Conservation (phyloP, 2,329 filamentous ascomycete species). For the Catunica adiposa region DNA sequence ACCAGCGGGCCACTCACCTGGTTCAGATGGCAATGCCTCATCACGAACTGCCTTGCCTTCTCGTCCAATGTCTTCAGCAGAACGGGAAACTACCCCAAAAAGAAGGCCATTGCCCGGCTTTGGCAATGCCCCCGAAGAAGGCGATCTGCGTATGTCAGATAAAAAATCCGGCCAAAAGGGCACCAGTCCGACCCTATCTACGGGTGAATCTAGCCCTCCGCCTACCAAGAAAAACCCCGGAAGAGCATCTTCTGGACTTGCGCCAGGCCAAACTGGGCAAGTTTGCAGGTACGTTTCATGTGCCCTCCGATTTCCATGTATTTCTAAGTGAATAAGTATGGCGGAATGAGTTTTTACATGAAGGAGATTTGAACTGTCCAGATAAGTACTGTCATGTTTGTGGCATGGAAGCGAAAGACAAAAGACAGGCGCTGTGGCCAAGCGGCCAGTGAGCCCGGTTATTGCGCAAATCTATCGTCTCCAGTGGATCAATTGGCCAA, state of each 20-base stretch:
- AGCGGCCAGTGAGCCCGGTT: background rate
- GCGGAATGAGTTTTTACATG: background rate
- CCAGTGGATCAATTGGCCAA: too few relatives aligned
- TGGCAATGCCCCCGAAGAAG: slow-evolving; percentile 6
- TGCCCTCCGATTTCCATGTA: background rate
- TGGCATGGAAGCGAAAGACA: background rate
- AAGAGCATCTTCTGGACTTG: slow-evolving; percentile 2
- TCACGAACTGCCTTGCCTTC: slow-evolving; percentile 11
- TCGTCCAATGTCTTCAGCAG: slow-evolving; percentile 7
- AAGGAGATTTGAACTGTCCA: background rate
- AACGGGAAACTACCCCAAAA: slow-evolving; percentile 3
- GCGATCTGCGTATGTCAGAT: slow-evolving; percentile 9
- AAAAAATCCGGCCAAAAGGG: background rate
- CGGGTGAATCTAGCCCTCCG: slow-evolving; percentile 7
- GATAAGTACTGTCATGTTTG: background rate
- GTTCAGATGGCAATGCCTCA: slow-evolving; percentile 3
- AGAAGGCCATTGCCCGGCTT: slow-evolving; percentile 10
- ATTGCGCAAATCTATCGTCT: background rate
- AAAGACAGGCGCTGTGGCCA: background rate
- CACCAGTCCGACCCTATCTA: background rate
- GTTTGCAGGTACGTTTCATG: slow-evolving; percentile 47
- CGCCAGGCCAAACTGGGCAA: slow-evolving; percentile 30
- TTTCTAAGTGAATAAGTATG: background rate
- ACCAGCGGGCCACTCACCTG: background rate
- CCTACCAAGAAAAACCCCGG: slow-evolving; percentile 2